phyloP scores from a whole-genome alignment of 352 stramenopile genomes.

The Pythium insidiosum region DNA sequence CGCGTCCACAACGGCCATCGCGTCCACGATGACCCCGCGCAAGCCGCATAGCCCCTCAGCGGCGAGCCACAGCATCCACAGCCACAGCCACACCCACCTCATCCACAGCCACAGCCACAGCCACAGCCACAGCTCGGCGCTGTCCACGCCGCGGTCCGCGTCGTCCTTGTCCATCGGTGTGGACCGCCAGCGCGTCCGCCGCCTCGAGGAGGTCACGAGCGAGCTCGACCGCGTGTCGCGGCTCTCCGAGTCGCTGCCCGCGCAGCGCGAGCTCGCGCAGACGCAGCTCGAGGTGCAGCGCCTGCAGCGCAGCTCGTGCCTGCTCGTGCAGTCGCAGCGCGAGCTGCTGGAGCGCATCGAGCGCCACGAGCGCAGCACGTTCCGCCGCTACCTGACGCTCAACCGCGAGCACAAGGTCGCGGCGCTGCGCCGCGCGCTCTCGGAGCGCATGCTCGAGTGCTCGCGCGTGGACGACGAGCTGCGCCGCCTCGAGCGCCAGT shows the following conservation, averaged over 20 bases:
- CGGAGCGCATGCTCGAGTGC: constrained; percentile 41
- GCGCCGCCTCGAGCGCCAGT: constrained; percentile 44
- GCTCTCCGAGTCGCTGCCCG: constrained; percentile 19
- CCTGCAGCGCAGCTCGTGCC: constrained; percentile 29
- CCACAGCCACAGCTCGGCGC: too few species aligned
- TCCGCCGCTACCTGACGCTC: constrained; percentile 48
- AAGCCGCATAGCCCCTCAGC: too few species aligned
- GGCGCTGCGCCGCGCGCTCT: constrained; percentile 48
- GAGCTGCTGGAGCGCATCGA: constrained; percentile 63
- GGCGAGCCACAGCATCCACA: too few species aligned
- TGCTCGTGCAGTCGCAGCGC: constrained; percentile 41
- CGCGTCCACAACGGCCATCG: too few species aligned
- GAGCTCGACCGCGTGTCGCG: constrained; percentile 32
- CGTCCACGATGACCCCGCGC: too few species aligned
- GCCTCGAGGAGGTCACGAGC: constrained; percentile 43
- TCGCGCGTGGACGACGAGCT: constrained; percentile 43
- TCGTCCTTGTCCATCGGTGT: constrained; percentile 13
- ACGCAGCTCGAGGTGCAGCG: constrained; percentile 29
- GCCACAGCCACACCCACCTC: too few species aligned
- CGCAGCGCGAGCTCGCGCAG: constrained; percentile 33
- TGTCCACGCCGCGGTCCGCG: too few species aligned
- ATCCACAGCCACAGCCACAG: too few species aligned
- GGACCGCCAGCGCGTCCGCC: constrained; percentile 47
- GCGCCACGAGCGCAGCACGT: constrained; percentile 40
- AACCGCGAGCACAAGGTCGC: constrained; percentile 41